These are phyloP conservation scores for fission yeast (Schizosaccharomyces pombe) DNA, from an alignment of 805 yeast species.

Conservation along the genomic window DNA sequence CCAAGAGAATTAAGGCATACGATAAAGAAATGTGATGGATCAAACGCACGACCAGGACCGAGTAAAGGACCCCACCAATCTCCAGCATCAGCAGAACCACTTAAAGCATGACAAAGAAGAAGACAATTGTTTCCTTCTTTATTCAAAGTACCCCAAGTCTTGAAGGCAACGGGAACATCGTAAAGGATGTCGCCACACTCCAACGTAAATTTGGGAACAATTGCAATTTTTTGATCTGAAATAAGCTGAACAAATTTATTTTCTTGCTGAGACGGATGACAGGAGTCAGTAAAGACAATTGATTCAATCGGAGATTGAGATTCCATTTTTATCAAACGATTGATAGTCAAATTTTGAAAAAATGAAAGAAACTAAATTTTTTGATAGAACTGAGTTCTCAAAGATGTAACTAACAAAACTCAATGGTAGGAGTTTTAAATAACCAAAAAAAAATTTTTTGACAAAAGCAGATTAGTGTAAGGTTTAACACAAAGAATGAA, in stretches of 20 bases:
- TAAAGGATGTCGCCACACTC: constrained; percentile 60
- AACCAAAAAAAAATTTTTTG: no score
- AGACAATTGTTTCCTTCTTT: constrained; percentile 46
- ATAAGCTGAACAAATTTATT: constrained; percentile 56
- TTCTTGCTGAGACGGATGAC: constrained; percentile 1
- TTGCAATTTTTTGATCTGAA: constrained; percentile 51
- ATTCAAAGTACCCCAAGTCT: constrained; percentile 82
- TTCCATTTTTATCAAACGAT: not conserved
- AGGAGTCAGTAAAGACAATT: not conserved
- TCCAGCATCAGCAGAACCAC: constrained; percentile 83
- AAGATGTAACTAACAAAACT: no score
- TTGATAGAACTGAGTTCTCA: no score
- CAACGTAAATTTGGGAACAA: constrained; percentile 46
- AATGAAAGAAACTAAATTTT: not conserved
- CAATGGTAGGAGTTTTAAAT: no score
- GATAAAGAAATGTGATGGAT: constrained; percentile 66
- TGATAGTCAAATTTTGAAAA: not conserved
- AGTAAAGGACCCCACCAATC: constrained; percentile 98
- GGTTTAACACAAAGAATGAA: no score
- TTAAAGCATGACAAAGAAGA: constrained; percentile 85
- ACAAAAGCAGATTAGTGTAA: no score
- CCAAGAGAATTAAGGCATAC: constrained; percentile 84
- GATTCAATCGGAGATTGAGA: not conserved
- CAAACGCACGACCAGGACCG: constrained; percentile 71
- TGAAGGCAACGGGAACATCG: constrained; percentile 79